A percentile compares a stretch with the other conserved stretches of the same genome.
phyloP scores from a whole-genome alignment of 208 protist genomes.

The Entamoeba histolytica region DNA sequence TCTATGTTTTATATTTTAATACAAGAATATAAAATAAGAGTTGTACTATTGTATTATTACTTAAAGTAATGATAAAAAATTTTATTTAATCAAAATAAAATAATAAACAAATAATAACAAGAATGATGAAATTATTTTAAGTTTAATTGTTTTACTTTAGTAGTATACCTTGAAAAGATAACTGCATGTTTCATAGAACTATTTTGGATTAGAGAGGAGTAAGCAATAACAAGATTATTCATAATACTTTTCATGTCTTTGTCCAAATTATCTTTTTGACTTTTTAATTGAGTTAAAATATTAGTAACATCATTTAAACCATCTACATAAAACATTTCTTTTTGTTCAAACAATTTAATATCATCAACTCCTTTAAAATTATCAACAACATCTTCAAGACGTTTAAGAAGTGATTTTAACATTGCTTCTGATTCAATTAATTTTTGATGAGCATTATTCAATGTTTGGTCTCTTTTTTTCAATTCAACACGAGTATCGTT shows the following conservation, averaged over 20 bases:
- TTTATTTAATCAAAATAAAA: too few species aligned
- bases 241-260: background rate
- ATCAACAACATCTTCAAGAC: background rate
- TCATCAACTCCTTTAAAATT: background rate
- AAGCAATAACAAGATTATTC: background rate
- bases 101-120: too few species aligned
- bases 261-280: background rate
- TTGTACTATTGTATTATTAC: too few species aligned
- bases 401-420: background rate
- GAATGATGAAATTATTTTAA: background rate
- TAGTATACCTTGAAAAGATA: background rate
- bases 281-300: background rate
- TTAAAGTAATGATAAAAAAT: too few species aligned
- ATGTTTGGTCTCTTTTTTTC: background rate
- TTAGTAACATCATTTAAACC: background rate
- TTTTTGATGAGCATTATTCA: background rate
- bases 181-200: background rate
- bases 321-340: background rate
- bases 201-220: background rate
- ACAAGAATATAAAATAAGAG: too few species aligned
- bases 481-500: background rate
- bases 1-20: too few species aligned
- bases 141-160: background rate
- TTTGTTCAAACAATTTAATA: background rate
- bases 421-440: background rate